Evolutionary conservation across 371 early-diverging fungal species (phyloP), one percentile per base, ranked within the genome.

Genomic region (Racocetra persica): DNA sequence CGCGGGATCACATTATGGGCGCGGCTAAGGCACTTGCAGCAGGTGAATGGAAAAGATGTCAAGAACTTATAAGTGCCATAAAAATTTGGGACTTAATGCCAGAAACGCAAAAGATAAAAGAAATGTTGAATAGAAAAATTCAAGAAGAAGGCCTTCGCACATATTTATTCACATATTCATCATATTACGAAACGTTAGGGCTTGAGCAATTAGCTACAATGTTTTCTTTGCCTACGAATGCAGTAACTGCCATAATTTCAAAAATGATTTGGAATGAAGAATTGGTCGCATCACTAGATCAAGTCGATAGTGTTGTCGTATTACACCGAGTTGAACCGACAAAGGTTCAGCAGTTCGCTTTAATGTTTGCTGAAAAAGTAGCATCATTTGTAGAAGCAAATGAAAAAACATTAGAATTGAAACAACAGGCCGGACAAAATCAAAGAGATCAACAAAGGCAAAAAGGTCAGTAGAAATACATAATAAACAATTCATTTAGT

Each of bases 61-160:
- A 89, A 78, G 95, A 95, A 69, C 90, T 91, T 74, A 95, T 99
- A 83, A 84, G 90, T 83, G 91, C 92, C 18, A 96, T 98, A 89
- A 97, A 96, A 90, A 94, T 98, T 82, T 99, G 99, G 99, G 93
- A 95, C 81, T 88, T 97, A 81, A 92, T 99, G 90, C 94, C 96
- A 26, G 89, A 91, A 63, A 84, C 87, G 41, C 90, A 93, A 54
- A 85, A 87, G 70, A 95, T 98, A 90, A 96, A 96, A 90, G 91
- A 90, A n/a, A 95, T 97, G 94, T 89, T 99, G 38, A 88, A 89
- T 70, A 89, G 86, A 73, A 94, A 96, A 88, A 97, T 98, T 86
- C 96, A 98, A 86, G 94, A 97, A 86, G 97, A 97, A 87, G 97
- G 94, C 70, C 93, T 99, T 77, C 96, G 96, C 82, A 98, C 99